Evolutionary conservation across 2,329 filamentous ascomycete species (phyloP), one percentile per base, ranked within the genome.

Genomic region (Claviceps sp.): DNA sequence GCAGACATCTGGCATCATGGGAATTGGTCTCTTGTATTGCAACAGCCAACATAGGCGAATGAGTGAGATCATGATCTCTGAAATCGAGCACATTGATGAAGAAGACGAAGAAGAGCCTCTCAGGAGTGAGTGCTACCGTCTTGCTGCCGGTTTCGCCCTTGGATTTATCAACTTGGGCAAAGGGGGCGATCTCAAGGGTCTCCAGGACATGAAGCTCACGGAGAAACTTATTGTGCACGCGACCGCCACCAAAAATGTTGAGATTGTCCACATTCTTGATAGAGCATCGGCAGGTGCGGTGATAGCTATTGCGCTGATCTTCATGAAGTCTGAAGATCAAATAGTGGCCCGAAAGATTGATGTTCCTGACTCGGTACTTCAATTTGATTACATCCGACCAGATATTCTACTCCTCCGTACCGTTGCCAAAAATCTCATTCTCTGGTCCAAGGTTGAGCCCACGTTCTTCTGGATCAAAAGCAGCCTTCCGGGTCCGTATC

Each of bases 61-160:
- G 93, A 97, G 89, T 63, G 93, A 98, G 65, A 89, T 97, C 17
- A 96, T 98, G 89, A 80, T 98, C 49, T 97, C 91, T 0, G 93
- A 98, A 65, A 93, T 98, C 55, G 89, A 96, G 64, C 85, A 90
- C 56, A 77, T 89, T 50, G 89, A 93, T 45, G 71, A 75, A 26
- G 78, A 87, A 40, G 86, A 91, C 50, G 90, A 96, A 54, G 85
- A 90, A 53, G 88, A 95, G 60, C 82, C 83, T 22, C 70, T 97
- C 48, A 82, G 91, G 24, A 91, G 94, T 62, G 93, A 98, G 70
- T 90, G 90, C n/a, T 98, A 98, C 66, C 83, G 94, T 42, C 76
- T 98, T 39, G 90, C 93, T 8, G 90, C 94, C 17, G 94, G 93
- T 0, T 95, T 96, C 61, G 85, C 94, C 0, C 76, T 98, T 0